phyloP scores from a whole-genome alignment of 148 eudicot species.

The Cornus suecica region DNA sequence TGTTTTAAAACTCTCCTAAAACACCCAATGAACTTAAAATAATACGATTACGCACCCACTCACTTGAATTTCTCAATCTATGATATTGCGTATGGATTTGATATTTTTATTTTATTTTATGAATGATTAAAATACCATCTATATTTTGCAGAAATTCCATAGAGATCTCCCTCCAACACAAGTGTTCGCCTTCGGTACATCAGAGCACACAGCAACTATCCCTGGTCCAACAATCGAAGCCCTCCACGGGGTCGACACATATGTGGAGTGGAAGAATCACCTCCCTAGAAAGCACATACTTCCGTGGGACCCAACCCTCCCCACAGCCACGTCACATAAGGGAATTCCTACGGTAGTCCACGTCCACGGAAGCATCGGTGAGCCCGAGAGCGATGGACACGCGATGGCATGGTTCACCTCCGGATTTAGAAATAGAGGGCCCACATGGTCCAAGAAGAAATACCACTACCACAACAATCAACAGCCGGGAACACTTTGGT shows the following conservation, averaged over 20 bases:
- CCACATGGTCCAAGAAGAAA: conserved; percentile 47
- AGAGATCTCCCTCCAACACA: conserved; percentile 66
- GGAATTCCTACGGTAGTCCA: conserved; percentile 89
- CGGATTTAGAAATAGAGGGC: conserved; percentile 45
- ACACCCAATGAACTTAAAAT: no score
- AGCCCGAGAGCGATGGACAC: conserved; percentile 71
- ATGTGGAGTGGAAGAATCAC: conserved; percentile 64
- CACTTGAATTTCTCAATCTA: no score
- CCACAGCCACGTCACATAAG: conserved; percentile 52
- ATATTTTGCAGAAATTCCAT: conserved; percentile 63
- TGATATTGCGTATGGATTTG: no score
- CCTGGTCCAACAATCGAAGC: conserved; percentile 93
- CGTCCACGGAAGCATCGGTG: conserved; percentile 76
- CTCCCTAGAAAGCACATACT: conserved; percentile 78
- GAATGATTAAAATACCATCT: not conserved
- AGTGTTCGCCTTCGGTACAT: conserved; percentile 72
- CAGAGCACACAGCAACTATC: conserved; percentile 43
- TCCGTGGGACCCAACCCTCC: conserved; percentile 83
- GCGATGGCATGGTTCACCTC: conserved; percentile 72
- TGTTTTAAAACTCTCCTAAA: no score
- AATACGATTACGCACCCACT: no score
- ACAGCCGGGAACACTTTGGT: conserved; percentile 77
- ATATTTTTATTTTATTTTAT: no score
- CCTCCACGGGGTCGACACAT: conserved; percentile 51
- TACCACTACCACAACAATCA: conserved; percentile 63